Evolutionary conservation across 2,329 filamentous ascomycete genomes (phyloP).

Genomic region (Ophiostoma perfectum): DNA sequence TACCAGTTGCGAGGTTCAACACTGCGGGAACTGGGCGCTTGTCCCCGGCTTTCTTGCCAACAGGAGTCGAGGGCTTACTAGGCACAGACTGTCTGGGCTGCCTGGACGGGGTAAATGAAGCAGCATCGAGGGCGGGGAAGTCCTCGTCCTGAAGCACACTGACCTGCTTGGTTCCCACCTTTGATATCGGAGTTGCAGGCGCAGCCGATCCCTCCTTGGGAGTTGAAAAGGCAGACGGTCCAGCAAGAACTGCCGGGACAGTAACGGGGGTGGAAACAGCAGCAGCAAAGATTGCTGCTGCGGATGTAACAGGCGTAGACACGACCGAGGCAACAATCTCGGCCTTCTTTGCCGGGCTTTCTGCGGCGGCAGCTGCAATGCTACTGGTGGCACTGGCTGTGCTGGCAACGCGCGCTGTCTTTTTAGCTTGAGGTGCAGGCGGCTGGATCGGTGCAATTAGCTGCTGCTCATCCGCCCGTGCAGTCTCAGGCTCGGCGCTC

Average conservation of each 20-base stretch:
- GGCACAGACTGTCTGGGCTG: conserved; percentile 24
- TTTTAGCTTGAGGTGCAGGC: not conserved
- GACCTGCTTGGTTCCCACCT: conserved; percentile 32
- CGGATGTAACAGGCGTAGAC: not conserved
- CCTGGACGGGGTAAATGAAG: conserved; percentile 30
- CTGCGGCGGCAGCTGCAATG: not conserved
- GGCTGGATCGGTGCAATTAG: not conserved
- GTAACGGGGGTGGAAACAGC: not conserved
- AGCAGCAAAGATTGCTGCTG: not conserved
- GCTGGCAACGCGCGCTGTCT: conserved; percentile 8
- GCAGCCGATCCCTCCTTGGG: not conserved
- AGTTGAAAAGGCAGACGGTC: not conserved
- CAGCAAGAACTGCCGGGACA: not conserved
- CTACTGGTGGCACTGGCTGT: conserved; percentile 2
- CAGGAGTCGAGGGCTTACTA: conserved; percentile 36
- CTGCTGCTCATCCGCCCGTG: not conserved
- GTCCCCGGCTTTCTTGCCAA: conserved; percentile 33
- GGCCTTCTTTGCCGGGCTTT: not conserved
- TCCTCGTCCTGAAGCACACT: conserved; percentile 53
- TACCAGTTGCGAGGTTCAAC: conserved; percentile 48
- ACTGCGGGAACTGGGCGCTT: conserved; percentile 34
- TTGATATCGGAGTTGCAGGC: conserved; percentile 32
- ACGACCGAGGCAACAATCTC: not conserved
- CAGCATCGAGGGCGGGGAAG: conserved; percentile 54
- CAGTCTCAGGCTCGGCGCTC: not conserved